Conservation (phyloP, 768 basidiomycete genomes). For the Kondoa malvinella region DNA sequence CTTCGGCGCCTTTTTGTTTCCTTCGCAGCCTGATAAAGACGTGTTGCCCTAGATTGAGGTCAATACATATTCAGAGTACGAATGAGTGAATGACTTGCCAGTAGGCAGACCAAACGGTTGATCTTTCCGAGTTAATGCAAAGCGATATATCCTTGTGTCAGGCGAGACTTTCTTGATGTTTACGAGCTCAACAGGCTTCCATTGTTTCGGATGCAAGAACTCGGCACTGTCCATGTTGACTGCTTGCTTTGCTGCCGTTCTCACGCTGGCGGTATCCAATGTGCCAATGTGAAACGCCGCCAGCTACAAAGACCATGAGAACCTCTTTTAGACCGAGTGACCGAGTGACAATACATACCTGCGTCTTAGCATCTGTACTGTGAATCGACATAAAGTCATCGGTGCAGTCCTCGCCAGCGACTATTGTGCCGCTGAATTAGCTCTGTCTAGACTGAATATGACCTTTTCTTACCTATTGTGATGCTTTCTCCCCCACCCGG, state of each 20-base stretch:
- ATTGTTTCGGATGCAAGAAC: slow-evolving; percentile 39
- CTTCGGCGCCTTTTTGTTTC: slow-evolving; percentile 24
- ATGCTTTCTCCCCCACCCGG: slow-evolving; percentile 35
- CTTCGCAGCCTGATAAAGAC: slow-evolving; percentile 33
- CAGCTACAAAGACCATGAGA: no score
- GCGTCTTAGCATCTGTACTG: slow-evolving; percentile 39
- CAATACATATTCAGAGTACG: no score
- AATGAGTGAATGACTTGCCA: slow-evolving; percentile 51
- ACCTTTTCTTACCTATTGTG: no score
- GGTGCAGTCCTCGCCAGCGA: slow-evolving; percentile 46
- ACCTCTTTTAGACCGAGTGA: no score
- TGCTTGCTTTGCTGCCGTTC: slow-evolving; percentile 4
- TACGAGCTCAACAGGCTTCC: slow-evolving; percentile 39
- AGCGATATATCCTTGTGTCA: slow-evolving; percentile 41
- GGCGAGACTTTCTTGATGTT: slow-evolving; percentile 36
- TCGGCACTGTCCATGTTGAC: slow-evolving; percentile 15
- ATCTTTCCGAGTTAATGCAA: slow-evolving; percentile 35
- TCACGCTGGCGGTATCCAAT: slow-evolving; percentile 23
- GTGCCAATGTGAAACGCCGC: slow-evolving; percentile 43
- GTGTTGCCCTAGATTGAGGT: no score
- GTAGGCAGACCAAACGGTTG: slow-evolving; percentile 42
- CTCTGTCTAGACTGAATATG: slow-evolving; percentile 30
- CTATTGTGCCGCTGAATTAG: slow-evolving; percentile 41
- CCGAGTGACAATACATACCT: no score
- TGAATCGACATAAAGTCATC: slow-evolving; percentile 53